Evolutionary conservation across 805 yeast genomes (phyloP), one percentile per base, ranked within the genome.

Genomic region (Pichia heedii): DNA sequence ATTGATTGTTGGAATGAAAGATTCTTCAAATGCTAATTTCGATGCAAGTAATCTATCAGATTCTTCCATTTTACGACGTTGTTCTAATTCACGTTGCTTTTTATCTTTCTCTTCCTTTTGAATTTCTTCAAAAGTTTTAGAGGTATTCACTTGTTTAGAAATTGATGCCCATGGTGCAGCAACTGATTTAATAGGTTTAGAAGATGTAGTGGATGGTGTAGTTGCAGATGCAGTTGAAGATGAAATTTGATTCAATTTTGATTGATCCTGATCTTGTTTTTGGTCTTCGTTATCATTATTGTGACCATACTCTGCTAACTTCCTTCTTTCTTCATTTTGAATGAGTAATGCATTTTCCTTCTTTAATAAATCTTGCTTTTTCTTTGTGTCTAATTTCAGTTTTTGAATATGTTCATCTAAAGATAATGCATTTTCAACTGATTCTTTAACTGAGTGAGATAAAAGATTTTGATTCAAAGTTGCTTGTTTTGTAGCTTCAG

Each of bases 61-160:
- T 36, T 56, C 60, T 37, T 50, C 55, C 36, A 48, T 36, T 32
- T 48, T 52, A 40, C 47, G 43, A 40, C 49, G 48, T 32, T 44
- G 29, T 18, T 54, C 50, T 20, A 40, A 22, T 40, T 47, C 55
- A 33, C 26, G 41, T 30, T 45, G 42, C 22, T 45, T 50, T 33
- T 48, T 53, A 12, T 48, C 50, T 11, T 58, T 51, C 58, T 78
- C 82, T 60, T 79, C 84, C 45, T 64, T 69, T 55, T 77, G 84
- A 46, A 79, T 78, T 46, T 79, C 82, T 18, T 76, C 78, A 47
- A 79, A 65, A 1, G 84, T 69, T 57, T 76, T 76, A 36, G 63
- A 60, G 27, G 75, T 72, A 20, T 51, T 49, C 4, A 37, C 34
- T 11, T 57, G 42, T 33, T 48, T 51, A 19, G 61, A 42, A 21